Conservation (phyloP, 2,329 filamentous ascomycete species). For the Fusarium begoniae region DNA sequence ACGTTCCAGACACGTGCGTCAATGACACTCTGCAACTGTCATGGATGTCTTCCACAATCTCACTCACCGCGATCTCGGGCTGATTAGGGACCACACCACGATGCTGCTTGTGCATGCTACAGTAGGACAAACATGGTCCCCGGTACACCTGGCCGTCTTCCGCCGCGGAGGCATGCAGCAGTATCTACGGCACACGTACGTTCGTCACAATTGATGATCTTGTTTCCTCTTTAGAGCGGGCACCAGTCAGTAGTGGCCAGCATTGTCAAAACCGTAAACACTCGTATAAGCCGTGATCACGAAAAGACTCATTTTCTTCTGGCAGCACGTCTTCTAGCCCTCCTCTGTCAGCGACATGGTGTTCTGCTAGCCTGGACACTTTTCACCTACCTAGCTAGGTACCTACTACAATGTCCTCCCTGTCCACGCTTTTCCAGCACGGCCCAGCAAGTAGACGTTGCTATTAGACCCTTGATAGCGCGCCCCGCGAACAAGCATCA, state of each 20-base stretch:
- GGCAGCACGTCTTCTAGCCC: slow-evolving; percentile 15
- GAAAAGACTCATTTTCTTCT: neutral
- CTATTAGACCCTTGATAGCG: slow-evolving; percentile 35
- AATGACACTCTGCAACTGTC: neutral
- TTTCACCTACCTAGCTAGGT: neutral
- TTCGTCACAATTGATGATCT: slow-evolving; percentile 39
- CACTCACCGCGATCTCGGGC: slow-evolving; percentile 42
- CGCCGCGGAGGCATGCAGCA: slow-evolving; percentile 16
- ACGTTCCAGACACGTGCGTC: neutral
- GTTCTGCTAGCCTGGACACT: slow-evolving; percentile 1
- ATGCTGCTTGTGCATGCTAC: slow-evolving; percentile 15
- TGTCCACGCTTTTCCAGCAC: slow-evolving; percentile 26
- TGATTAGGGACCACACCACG: slow-evolving; percentile 26
- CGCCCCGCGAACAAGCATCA: slow-evolving; percentile 34
- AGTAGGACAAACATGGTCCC: slow-evolving; percentile 9
- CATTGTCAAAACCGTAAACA: slow-evolving; percentile 5
- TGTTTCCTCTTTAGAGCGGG: slow-evolving; percentile 38
- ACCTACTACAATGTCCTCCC: neutral
- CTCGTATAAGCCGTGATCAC: neutral
- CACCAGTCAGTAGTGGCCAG: slow-evolving; percentile 34
- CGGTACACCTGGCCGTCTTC: slow-evolving; percentile 37
- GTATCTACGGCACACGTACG: slow-evolving; percentile 12
- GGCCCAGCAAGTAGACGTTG: slow-evolving; percentile 6
- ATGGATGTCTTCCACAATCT: slow-evolving; percentile 11
- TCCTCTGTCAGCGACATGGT: slow-evolving; percentile 20